phyloP scores from a whole-genome alignment of 495 filamentous ascomycete genomes.

The Cenococcum geophilum region DNA sequence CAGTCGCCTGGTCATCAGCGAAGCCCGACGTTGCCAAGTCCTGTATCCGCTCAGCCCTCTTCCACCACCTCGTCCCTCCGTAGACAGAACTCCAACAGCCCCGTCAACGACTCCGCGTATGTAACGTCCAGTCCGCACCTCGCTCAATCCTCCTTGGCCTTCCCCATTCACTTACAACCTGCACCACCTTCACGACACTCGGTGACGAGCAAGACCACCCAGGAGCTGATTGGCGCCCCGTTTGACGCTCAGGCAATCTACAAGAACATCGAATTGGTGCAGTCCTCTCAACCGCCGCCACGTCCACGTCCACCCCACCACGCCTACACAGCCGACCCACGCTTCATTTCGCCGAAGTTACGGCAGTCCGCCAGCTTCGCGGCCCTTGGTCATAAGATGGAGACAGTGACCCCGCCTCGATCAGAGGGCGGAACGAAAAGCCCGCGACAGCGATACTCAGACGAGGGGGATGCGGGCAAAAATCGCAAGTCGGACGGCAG shows the following conservation, averaged over 20 bases:
- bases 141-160: neutral
- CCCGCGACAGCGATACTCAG: slow-evolving; percentile 71
- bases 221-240: slow-evolving; percentile 26
- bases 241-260: slow-evolving; percentile 21
- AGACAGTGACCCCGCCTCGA: slow-evolving; percentile 45
- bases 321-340: slow-evolving; percentile 18
- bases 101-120: neutral
- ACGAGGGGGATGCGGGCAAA: slow-evolving; percentile 56
- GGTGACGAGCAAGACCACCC: slow-evolving; percentile 14
- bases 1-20: neutral
- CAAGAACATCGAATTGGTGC: slow-evolving; percentile 15
- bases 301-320: slow-evolving; percentile 15
- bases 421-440: slow-evolving; percentile 45
- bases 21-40: slow-evolving; percentile 4
- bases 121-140: neutral
- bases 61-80: neutral
- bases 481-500: slow-evolving; percentile 43
- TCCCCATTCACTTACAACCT: neutral
- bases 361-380: slow-evolving; percentile 80
- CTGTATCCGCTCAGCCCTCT: slow-evolving; percentile 5
- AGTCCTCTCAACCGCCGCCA: slow-evolving; percentile 9
- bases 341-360: slow-evolving; percentile 46
- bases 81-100: neutral
- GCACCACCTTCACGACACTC: neutral
- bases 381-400: slow-evolving; percentile 53